These are phyloP conservation scores for Penicillium concentricum DNA, from an alignment of 2,329 filamentous ascomycete species.

Conservation along the genomic window DNA sequence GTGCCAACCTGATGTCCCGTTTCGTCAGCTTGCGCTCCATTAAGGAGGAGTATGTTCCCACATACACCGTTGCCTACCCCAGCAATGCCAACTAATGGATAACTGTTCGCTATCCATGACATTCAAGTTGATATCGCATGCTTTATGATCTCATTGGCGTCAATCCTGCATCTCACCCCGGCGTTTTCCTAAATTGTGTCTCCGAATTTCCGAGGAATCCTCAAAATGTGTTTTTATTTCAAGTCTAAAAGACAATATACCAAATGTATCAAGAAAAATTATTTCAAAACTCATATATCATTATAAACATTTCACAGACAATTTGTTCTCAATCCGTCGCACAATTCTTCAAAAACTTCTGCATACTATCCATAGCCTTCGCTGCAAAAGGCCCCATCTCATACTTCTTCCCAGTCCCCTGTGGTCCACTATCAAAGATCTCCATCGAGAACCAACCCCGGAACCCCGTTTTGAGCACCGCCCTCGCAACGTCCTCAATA, in stretches of 20 bases:
- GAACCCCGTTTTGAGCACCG: slow-evolving; percentile 67
- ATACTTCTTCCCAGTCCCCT: slow-evolving; percentile 55
- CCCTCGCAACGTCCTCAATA: slow-evolving; percentile 61
- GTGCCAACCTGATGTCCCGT: slow-evolving; percentile 60
- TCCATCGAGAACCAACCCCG: slow-evolving; percentile 67
- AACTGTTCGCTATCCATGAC: background rate
- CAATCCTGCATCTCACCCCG: slow-evolving; percentile 21
- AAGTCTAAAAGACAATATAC: slow-evolving; percentile 1
- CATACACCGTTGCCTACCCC: slow-evolving; percentile 64
- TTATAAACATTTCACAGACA: background rate
- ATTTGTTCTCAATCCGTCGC: slow-evolving; percentile 11
- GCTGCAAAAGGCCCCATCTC: slow-evolving; percentile 51
- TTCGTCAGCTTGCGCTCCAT: slow-evolving; percentile 68
- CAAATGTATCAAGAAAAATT: background rate
- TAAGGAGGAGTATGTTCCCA: slow-evolving; percentile 72
- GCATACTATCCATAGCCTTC: slow-evolving; percentile 52
- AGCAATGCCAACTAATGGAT: slow-evolving; percentile 62
- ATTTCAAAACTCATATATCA: background rate
- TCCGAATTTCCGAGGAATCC: background rate
- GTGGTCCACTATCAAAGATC: slow-evolving; percentile 63
- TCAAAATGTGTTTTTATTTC: slow-evolving; percentile 5
- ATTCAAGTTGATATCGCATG: slow-evolving; percentile 8
- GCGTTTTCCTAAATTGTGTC: slow-evolving; percentile 14
- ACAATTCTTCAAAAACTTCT: slow-evolving; percentile 45
- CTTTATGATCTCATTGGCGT: slow-evolving; percentile 22